Base-by-base conservation (phyloP, 2,329 filamentous ascomycete species). In the Talaromyces funiculosus region DNA sequence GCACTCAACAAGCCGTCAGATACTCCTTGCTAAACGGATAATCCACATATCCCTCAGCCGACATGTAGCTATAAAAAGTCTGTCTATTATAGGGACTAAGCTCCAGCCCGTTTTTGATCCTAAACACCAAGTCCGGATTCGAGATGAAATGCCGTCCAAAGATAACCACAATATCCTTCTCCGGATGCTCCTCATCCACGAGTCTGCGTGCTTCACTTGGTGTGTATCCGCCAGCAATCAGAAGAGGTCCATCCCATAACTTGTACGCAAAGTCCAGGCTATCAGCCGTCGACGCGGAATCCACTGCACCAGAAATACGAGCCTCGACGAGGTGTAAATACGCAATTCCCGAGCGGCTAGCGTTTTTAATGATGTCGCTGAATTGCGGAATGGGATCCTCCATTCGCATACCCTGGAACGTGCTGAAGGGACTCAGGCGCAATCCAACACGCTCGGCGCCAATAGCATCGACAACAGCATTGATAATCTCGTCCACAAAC, bases 401-500 rank as follows among this genome's bases (percentile, higher is more conserved):
- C 58, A 60, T 60, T 16, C 75, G 74, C 85, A 89, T 75, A 9
- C 65, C 72, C 55, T 75, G 70, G 61, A 68, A 74, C 3, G 58
- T 62, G 47, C 64, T 67, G 64, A 59, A 82, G 7, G 64, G 72
- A 16, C 76, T 77, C 10, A 84, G 61, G 1, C 79, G 74, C 31
- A 79, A 72, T 8, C 72, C 77, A 12, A 78, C 59, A 7, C 72
- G 73, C 0, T 79, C 71, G 2, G 72, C 62, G 0, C 81, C 80
- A 0, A 82, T 67, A 0, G 72, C 73, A 24, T 70, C 64, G 1
- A 71, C 71, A 3, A 82, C 64, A 43, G 75, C 65, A 49, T 74
- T 70, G 35, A 77, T 77, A 1, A 85, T 73, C 59, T 84, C 81
- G 0, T 83, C 61, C 0, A 72, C 75, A 59, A 87, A 84, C 1